These are phyloP conservation scores for Zychaea mexicana DNA, from an alignment of 371 early-diverging fungal species.

Conservation along the genomic window DNA sequence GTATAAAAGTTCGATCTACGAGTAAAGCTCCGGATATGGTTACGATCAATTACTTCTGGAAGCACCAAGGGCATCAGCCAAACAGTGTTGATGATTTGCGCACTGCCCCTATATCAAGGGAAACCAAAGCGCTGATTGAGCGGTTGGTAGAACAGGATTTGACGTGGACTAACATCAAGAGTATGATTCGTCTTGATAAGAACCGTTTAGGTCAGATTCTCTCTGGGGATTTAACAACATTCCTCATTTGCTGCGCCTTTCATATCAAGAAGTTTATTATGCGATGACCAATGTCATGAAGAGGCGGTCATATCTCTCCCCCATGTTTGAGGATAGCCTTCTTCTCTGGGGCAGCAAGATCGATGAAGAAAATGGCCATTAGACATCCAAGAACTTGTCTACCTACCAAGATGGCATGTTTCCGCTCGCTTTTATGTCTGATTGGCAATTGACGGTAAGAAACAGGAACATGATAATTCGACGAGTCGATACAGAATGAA, in stretches of 20 bases:
- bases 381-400: not conserved
- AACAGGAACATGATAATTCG: not conserved
- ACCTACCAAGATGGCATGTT: conserved; percentile 11
- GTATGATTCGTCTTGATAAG: not conserved
- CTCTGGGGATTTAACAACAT: not conserved
- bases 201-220: not conserved
- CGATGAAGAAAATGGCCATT: not conserved
- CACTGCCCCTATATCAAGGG: not conserved
- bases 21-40: not conserved
- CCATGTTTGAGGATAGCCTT: not conserved
- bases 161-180: not conserved
- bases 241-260: not conserved
- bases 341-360: not conserved
- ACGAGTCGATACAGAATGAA: not conserved
- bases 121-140: not conserved
- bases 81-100: not conserved
- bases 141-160: not conserved
- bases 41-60: not conserved
- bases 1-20: not conserved
- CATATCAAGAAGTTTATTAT: not conserved
- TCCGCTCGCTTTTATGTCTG: conserved; percentile 4
- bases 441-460: conserved; percentile 11
- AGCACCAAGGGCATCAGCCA: not conserved
- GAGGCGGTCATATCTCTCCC: not conserved
- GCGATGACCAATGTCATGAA: not conserved